phyloP scores from a whole-genome alignment of 352 stramenopile genomes.

The Phytophthora pluvialis region DNA sequence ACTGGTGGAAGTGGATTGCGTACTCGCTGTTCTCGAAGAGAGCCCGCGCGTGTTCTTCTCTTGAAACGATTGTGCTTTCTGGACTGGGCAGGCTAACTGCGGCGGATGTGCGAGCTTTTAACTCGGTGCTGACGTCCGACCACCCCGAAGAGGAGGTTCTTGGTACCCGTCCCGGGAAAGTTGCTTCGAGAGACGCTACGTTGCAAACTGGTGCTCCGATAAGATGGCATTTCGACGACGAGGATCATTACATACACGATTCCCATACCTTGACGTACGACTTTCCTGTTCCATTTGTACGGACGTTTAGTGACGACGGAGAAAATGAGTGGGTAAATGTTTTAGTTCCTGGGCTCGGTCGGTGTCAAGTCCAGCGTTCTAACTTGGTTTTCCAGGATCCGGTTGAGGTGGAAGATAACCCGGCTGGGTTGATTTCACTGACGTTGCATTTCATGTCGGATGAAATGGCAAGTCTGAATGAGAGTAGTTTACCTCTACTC shows the following conservation, averaged over 20 bases:
- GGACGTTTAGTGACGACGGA: not conserved
- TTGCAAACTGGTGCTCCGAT: not conserved
- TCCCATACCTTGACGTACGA: too few relatives aligned
- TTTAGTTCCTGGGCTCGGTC: not conserved
- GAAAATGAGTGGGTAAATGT: not conserved
- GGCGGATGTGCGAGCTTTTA: not conserved
- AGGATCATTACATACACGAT: too few relatives aligned
- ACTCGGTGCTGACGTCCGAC: not conserved
- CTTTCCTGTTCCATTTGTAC: not conserved
- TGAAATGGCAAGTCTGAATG: too few relatives aligned
- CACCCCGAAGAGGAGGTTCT: slow-evolving; percentile 11
- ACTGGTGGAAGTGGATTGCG: slow-evolving; percentile 18
- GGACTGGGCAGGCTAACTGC: not conserved
- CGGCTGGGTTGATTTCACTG: too few relatives aligned
- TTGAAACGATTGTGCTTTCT: slow-evolving; percentile 2
- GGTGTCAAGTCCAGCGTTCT: not conserved
- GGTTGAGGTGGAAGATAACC: too few relatives aligned
- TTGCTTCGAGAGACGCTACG: not conserved
- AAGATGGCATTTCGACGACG: not conserved
- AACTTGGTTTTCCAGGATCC: too few relatives aligned
- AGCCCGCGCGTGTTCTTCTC: not conserved
- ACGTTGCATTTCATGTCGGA: too few relatives aligned
- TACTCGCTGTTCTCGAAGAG: slow-evolving; percentile 14
- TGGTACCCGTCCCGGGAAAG: not conserved
- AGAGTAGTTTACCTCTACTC: too few relatives aligned